phyloP scores from a whole-genome alignment of 148 eudicot genomes.

The Agrostemma githago region DNA sequence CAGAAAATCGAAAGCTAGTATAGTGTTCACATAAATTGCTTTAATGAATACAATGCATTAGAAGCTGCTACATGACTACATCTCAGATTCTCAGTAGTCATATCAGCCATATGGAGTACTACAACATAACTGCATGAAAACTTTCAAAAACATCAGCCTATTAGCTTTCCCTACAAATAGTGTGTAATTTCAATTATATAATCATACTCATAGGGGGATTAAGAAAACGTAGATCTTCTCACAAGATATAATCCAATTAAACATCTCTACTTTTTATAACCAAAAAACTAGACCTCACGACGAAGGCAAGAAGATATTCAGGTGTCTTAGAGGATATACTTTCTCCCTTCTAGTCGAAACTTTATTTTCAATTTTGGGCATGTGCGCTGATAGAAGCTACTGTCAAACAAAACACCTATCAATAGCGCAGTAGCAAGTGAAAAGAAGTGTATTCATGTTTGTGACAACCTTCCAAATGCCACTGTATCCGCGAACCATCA shows the following conservation, averaged over 20 bases:
- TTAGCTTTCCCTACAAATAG: neutral
- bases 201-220: neutral
- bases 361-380: neutral
- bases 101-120: neutral
- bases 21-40: neutral
- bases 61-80: neutral
- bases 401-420: slow-evolving; percentile 16
- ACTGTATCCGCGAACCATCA: slow-evolving; percentile 66
- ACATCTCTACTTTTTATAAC: neutral
- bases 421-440: neutral
- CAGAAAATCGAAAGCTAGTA: neutral
- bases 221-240: neutral
- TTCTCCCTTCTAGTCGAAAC: neutral
- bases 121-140: neutral
- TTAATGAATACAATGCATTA: neutral
- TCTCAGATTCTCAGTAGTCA: neutral
- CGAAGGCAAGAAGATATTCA: neutral
- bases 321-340: neutral
- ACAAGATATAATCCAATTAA: neutral
- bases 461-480: slow-evolving; percentile 88
- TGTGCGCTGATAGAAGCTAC: neutral
- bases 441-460: slow-evolving; percentile 11
- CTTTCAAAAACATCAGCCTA: neutral
- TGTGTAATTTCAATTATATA: neutral
- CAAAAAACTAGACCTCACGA: neutral